phyloP scores from a whole-genome alignment of 495 filamentous ascomycete genomes.

The Neurospora sp. region DNA sequence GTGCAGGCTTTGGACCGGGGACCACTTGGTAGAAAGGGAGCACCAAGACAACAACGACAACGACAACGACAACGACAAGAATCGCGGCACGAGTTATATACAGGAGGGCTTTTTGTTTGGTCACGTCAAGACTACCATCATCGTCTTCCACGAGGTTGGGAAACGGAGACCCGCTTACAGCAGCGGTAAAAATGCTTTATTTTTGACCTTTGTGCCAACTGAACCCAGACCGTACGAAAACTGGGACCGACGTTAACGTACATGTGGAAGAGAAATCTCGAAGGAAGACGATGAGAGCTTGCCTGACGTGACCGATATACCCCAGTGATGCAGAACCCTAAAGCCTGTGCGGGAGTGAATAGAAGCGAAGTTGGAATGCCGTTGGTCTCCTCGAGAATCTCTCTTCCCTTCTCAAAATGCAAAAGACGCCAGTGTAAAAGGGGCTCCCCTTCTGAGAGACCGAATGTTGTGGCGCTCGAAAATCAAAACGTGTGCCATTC shows the following conservation, averaged over 20 bases:
- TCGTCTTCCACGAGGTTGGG: slow-evolving; percentile 41
- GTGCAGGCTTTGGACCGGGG: slow-evolving; percentile 1
- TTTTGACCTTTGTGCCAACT: slow-evolving; percentile 32
- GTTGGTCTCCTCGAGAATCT: neutral
- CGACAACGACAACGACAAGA: slow-evolving; percentile 5
- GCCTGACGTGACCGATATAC: slow-evolving; percentile 40
- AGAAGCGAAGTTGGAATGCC: slow-evolving; percentile 1
- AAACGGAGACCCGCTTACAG: slow-evolving; percentile 29
- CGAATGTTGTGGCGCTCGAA: slow-evolving; percentile 16
- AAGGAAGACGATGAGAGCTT: slow-evolving; percentile 57
- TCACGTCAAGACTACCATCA: slow-evolving; percentile 43
- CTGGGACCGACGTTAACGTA: slow-evolving; percentile 61
- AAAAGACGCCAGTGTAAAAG: slow-evolving; percentile 22
- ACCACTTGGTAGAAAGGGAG: slow-evolving; percentile 14
- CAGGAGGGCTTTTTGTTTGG: slow-evolving; percentile 21
- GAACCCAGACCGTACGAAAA: slow-evolving; percentile 31
- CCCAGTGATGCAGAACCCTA: slow-evolving; percentile 22
- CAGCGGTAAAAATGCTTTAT: slow-evolving; percentile 43
- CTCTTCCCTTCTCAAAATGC: slow-evolving; percentile 16
- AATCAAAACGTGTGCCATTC: slow-evolving; percentile 9
- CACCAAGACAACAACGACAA: slow-evolving; percentile 9
- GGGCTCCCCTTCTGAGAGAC: slow-evolving; percentile 8
- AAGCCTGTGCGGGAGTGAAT: slow-evolving; percentile 1
- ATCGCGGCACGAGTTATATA: slow-evolving; percentile 18
- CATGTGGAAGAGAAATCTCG: slow-evolving; percentile 49